phyloP scores from a whole-genome alignment of 164 flowering plant genomes.

The Sedum album region DNA sequence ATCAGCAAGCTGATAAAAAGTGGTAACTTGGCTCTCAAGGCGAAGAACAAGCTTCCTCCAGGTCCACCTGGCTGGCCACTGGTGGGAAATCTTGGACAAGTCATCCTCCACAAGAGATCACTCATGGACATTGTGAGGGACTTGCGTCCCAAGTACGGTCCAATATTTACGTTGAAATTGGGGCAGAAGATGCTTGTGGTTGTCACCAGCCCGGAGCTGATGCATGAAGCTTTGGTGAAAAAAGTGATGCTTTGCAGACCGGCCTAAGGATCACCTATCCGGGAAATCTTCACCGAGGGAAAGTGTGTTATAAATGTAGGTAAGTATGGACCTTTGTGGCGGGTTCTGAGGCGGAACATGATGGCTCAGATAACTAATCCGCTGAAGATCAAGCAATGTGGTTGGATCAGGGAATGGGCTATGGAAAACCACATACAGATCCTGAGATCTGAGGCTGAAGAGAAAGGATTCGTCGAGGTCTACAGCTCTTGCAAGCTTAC shows the following conservation, averaged over 20 bases:
- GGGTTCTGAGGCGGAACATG: conserved; percentile 19
- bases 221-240: conserved; percentile 37
- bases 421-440: conserved; percentile 10
- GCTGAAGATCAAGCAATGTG: conserved; percentile 19
- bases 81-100: conserved; percentile 64
- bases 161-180: conserved; percentile 87
- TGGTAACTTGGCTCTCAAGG: not conserved
- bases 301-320: conserved; percentile 15
- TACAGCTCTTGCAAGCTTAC: conserved; percentile 19
- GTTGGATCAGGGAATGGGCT: conserved; percentile 25
- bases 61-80: conserved; percentile 91
- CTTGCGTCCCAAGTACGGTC: conserved; percentile 60
- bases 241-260: conserved; percentile 19
- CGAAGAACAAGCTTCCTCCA: conserved; percentile 51
- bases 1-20: too few species aligned
- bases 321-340: conserved; percentile 21
- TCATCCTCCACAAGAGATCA: conserved; percentile 51
- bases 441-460: conserved; percentile 1
- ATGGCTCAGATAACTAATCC: conserved; percentile 23
- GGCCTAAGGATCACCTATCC: conserved; percentile 11
- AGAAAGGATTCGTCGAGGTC: conserved; percentile 10
- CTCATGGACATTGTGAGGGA: conserved; percentile 62
- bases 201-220: conserved; percentile 53
- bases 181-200: conserved; percentile 65
- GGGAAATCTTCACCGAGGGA: conserved; percentile 2